Conservation (phyloP, 2,329 filamentous ascomycete genomes). For the Apiospora saccharicola region DNA sequence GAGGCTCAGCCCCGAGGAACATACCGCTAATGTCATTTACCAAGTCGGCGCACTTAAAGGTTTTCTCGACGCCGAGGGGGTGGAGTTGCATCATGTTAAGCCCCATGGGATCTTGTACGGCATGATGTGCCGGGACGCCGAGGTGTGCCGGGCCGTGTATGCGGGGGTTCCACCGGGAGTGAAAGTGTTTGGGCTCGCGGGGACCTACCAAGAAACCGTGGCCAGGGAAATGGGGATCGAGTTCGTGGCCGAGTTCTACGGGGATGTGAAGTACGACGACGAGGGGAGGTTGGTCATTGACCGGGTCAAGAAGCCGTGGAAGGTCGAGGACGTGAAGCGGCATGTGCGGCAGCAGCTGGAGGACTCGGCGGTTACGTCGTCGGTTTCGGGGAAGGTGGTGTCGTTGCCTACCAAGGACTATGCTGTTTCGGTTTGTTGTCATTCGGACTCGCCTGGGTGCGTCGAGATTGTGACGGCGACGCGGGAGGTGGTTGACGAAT, state of each 20-base stretch:
- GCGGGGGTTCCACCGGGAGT: constrained; percentile 35
- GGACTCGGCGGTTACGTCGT: constrained; percentile 48
- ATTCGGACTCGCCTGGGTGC: constrained; percentile 55
- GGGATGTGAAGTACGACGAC: constrained; percentile 38
- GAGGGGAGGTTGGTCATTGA: constrained; percentile 41
- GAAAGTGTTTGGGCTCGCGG: constrained; percentile 38
- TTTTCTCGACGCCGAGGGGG: constrained; percentile 17
- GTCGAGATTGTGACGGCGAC: constrained; percentile 51
- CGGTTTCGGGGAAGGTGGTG: constrained; percentile 47
- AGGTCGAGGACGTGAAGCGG: constrained; percentile 47
- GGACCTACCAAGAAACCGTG: constrained; percentile 38
- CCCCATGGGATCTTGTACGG: constrained; percentile 38
- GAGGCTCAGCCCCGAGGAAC: constrained; percentile 23
- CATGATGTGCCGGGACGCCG: constrained; percentile 38
- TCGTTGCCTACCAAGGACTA: constrained; percentile 49
- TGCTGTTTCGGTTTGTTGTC: constrained; percentile 52
- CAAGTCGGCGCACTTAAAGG: constrained; percentile 25
- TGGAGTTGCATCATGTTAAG: constrained; percentile 25
- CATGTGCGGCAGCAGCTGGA: constrained; percentile 52
- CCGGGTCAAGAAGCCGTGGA: constrained; percentile 63
- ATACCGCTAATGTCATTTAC: constrained; percentile 25
- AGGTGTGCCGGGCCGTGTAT: constrained; percentile 37
- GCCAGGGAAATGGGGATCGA: constrained; percentile 35
- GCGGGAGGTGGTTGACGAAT: constrained; percentile 48
- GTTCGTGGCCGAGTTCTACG: constrained; percentile 40